A percentile compares a stretch with the other conserved stretches of the same genome.
phyloP scores from a whole-genome alignment of 495 filamentous ascomycete species.

The Penicillium pancosmium region DNA sequence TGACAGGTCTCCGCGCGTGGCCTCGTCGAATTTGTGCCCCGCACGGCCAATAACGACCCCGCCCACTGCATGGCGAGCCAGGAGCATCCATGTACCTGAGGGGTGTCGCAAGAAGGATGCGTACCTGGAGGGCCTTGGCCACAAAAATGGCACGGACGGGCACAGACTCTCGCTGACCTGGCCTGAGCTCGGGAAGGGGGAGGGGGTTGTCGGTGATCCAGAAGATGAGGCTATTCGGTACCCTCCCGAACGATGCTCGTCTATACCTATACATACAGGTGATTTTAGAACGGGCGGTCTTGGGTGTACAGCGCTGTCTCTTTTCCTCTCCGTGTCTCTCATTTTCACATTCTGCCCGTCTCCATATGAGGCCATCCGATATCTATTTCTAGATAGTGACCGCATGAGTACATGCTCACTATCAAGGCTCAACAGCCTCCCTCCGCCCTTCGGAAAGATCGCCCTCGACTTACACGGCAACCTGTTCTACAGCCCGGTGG shows the following conservation, averaged over 20 bases:
- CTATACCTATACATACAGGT: background rate
- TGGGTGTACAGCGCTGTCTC: background rate
- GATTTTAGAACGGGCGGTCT: background rate
- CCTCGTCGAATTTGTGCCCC: slow-evolving; percentile 12
- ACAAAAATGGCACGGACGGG: slow-evolving; percentile 2
- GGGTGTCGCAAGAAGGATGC: slow-evolving; percentile 8
- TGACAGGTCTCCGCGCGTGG: slow-evolving; percentile 18
- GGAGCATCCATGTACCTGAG: slow-evolving; percentile 30
- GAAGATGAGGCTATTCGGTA: slow-evolving; percentile 19
- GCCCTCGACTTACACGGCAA: no score
- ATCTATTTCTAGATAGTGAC: no score
- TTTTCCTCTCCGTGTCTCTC: no score
- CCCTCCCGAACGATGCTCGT: slow-evolving; percentile 5
- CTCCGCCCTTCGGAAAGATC: no score
- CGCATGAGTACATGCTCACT: no score
- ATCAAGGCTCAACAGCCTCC: no score
- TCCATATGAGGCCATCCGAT: no score
- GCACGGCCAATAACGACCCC: slow-evolving; percentile 15
- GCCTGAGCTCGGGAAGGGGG: background rate
- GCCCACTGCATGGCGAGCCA: slow-evolving; percentile 13
- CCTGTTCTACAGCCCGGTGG: background rate
- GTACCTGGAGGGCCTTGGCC: slow-evolving; percentile 27
- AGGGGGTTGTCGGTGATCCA: slow-evolving; percentile 5
- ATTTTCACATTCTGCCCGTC: no score
- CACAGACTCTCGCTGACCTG: slow-evolving; percentile 3